Percentiles rank a stretch among this genome's conserved stretches.
These are phyloP conservation scores for Trichosporon sp. DNA, from an alignment of 1,284 basidiomycete genomes.

Conservation along the genomic window DNA sequence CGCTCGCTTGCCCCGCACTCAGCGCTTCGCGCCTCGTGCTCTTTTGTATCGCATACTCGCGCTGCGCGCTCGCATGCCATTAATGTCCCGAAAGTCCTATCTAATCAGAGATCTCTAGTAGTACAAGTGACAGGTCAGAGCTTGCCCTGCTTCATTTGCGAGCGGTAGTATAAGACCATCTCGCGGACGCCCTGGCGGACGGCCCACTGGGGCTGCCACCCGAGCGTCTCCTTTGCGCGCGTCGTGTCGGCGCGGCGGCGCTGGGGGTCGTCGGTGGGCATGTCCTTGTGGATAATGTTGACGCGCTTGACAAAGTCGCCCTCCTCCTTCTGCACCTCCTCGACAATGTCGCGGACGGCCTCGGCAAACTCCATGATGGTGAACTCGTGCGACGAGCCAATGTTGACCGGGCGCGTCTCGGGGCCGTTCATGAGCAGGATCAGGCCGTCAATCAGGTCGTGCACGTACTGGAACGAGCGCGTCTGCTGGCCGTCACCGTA, in stretches of 20 bases:
- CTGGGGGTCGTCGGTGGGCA: constrained; percentile 91
- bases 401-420: constrained; percentile 88
- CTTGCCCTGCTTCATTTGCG: constrained; percentile 16
- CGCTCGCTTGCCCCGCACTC: not conserved
- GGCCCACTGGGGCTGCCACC: constrained; percentile 83
- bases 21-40: not conserved
- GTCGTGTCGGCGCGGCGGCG: constrained; percentile 87
- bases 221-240: constrained; percentile 74
- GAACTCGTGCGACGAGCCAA: constrained; percentile 90
- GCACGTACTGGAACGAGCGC: constrained; percentile 85
- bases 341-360: constrained; percentile 79
- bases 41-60: too few species aligned
- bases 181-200: constrained; percentile 42
- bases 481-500: constrained; percentile 96
- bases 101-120: not conserved
- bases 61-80: not conserved
- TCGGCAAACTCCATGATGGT: constrained; percentile 85
- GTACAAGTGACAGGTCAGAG: constrained; percentile 3
- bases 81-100: not conserved
- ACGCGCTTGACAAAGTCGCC: constrained; percentile 59
- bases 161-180: constrained; percentile 24
- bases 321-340: constrained; percentile 79
- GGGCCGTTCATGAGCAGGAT: constrained; percentile 88
- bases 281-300: constrained; percentile 72
- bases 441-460: constrained; percentile 56